Evolutionary conservation across 2,329 filamentous ascomycete species (phyloP), one percentile per base, ranked within the genome.

Genomic region (Colletotrichum noveboracense): DNA sequence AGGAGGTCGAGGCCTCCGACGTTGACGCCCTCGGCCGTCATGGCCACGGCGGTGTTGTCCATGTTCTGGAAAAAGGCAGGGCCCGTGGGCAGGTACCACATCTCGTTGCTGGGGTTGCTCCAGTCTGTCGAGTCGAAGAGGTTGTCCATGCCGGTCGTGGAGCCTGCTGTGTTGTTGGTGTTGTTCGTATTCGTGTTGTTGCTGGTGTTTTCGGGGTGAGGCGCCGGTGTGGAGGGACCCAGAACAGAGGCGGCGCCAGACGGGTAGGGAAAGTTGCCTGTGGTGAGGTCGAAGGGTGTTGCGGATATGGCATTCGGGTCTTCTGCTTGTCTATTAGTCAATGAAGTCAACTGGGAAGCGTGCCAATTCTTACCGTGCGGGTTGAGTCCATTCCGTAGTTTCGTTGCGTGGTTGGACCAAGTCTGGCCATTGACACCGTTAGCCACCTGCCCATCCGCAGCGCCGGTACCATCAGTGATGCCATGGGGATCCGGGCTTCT

Each of bases 11-110:
- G 86, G 1, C 92, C 92, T 12, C 91, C 92, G 4, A 94, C 90
- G 78, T 93, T 93, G 66, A 93, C 90, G 32, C 92, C 92, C 78
- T 93, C 92, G 10, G 92, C 90, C 4, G 91, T 93, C 90, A 93
- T 93, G 58, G 91, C 91, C 12, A 93, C 91, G 8, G 88, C 88
- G 38, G 88, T 88, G 77, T 91, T 91, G 75, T 90, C 90, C 79
- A 93, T 88, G 80, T 92, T 93, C 79, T 93, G 91, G 82, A 92
- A 93, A 74, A 93, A 91, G 6, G 91, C 91, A 3, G 91, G 87
- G 0, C 92, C 92, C 0, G 92, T 87, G 1, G 92, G 91, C 1
- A 93, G 86, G 80, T 93, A 93, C 92, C 92, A 93, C 89, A 93
- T 91, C 79, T 93, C 91, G 79, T 88, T 89, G 75, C 88, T 87